phyloP scores from a whole-genome alignment of 1,139 yeast genomes.

The Hansenula sp. region DNA sequence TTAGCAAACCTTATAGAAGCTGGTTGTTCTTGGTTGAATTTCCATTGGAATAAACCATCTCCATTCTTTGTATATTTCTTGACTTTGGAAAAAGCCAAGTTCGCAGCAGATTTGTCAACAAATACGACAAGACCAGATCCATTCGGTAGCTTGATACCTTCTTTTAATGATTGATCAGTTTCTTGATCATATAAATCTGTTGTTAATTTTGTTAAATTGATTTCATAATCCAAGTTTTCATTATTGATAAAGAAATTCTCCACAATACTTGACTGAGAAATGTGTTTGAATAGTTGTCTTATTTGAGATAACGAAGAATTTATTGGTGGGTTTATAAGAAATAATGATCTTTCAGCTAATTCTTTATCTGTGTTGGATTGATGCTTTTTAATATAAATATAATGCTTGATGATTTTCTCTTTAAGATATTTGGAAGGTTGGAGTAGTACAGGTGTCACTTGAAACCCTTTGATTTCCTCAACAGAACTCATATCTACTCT shows the following conservation, averaged over 20 bases:
- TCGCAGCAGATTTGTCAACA: slow-evolving; percentile 71
- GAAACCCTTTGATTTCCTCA: slow-evolving; percentile 31
- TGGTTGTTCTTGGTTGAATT: slow-evolving; percentile 24
- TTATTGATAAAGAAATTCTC: slow-evolving; percentile 43
- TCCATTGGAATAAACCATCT: slow-evolving; percentile 26
- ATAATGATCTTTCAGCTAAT: slow-evolving; percentile 49
- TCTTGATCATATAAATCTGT: slow-evolving; percentile 44
- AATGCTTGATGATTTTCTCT: slow-evolving; percentile 32
- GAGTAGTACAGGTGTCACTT: slow-evolving; percentile 32
- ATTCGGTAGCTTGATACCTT: slow-evolving; percentile 51
- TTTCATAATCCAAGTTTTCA: slow-evolving; percentile 42
- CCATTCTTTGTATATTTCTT: slow-evolving; percentile 40
- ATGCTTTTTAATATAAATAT: slow-evolving; percentile 63
- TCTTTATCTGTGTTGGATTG: slow-evolving; percentile 36
- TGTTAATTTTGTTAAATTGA: slow-evolving; percentile 58
- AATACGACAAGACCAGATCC: slow-evolving; percentile 72
- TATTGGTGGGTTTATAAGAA: slow-evolving; percentile 75
- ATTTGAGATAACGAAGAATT: slow-evolving; percentile 49
- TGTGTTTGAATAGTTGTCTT: slow-evolving; percentile 53
- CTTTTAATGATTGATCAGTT: slow-evolving; percentile 24
- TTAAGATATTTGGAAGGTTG: slow-evolving; percentile 23
- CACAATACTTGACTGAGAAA: slow-evolving; percentile 59
- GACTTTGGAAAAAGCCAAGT: slow-evolving; percentile 60
- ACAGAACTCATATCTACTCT: slow-evolving; percentile 1
- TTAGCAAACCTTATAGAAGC: slow-evolving; percentile 28